A percentile compares a stretch with the other conserved stretches of the same genome.
phyloP scores from a whole-genome alignment of 2,329 filamentous ascomycete species.

The Monosporascus sp. region DNA sequence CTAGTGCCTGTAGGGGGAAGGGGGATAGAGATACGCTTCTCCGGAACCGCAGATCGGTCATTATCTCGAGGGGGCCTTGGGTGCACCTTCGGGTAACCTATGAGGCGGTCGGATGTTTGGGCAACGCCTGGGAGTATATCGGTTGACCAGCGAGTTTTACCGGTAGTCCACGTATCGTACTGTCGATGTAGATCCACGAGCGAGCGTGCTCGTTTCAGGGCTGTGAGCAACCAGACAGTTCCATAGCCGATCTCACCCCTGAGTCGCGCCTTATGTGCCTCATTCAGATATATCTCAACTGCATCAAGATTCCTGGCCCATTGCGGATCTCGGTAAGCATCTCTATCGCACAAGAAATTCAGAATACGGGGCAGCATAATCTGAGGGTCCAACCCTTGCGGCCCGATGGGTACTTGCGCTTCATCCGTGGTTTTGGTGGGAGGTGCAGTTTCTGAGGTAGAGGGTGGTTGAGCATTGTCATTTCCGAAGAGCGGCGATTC shows the following conservation, averaged over 20 bases:
- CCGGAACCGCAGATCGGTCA: constrained; percentile 11
- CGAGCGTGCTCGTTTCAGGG: constrained; percentile 18
- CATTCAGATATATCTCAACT: constrained; percentile 34
- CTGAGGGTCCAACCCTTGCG: constrained; percentile 30
- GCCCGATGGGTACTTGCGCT: constrained; percentile 2
- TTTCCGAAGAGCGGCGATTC: neutral
- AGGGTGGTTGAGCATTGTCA: neutral
- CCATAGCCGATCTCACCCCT: constrained; percentile 18
- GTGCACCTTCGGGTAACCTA: constrained; percentile 15
- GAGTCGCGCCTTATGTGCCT: constrained; percentile 18
- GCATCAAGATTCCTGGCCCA: constrained; percentile 16
- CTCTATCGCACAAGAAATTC: constrained; percentile 46
- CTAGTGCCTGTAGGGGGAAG: neutral
- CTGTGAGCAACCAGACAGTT: constrained; percentile 7
- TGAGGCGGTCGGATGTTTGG: constrained; percentile 15
- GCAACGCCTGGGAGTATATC: constrained; percentile 7
- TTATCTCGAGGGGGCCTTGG: constrained; percentile 10
- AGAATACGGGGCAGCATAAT: constrained; percentile 29
- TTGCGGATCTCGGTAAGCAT: constrained; percentile 34
- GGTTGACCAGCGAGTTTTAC: constrained; percentile 18
- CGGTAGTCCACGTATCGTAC: constrained; percentile 9
- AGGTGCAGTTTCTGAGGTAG: neutral
- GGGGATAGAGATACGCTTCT: constrained; percentile 11
- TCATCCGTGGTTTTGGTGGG: neutral
- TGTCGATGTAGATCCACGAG: constrained; percentile 17